Percentiles rank a stretch among this genome's conserved stretches.
Conservation (phyloP, 1,139 yeast species). For the Sugiyamaella novakii region DNA sequence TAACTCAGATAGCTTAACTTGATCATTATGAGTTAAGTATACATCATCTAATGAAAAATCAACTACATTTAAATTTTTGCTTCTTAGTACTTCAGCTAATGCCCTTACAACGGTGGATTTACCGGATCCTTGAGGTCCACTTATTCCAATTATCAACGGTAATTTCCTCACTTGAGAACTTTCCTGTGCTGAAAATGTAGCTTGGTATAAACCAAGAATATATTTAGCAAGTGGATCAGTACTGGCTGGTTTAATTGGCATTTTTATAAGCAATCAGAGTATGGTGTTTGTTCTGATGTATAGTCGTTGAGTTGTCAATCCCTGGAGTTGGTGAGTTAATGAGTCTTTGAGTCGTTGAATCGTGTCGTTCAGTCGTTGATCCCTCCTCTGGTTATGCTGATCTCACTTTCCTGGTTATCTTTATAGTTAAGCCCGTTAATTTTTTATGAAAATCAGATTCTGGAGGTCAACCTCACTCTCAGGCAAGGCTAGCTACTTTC, state of each 20-base stretch:
- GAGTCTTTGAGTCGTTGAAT: too few relatives aligned
- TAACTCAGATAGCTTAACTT: conserved; percentile 47
- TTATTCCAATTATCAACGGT: conserved; percentile 67
- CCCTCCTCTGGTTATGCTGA: too few relatives aligned
- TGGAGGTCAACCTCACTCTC: conserved; percentile 33
- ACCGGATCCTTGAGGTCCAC: conserved; percentile 95
- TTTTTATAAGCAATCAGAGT: not conserved
- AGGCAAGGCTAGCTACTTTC: conserved; percentile 39
- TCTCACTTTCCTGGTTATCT: not conserved
- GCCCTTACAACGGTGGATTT: conserved; percentile 67
- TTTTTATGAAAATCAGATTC: conserved; percentile 27
- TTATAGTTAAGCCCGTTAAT: conserved; percentile 12
- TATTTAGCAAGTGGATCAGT: conserved; percentile 22
- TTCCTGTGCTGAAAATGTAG: conserved; percentile 1
- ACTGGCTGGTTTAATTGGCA: conserved; percentile 15
- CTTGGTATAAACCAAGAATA: conserved; percentile 10
- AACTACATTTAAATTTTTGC: conserved; percentile 51
- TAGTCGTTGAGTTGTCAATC: not conserved
- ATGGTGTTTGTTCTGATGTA: not conserved
- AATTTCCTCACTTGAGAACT: conserved; percentile 11
- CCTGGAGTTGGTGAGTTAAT: too few relatives aligned
- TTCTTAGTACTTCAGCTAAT: conserved; percentile 46
- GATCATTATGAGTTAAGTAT: conserved; percentile 68
- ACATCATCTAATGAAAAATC: conserved; percentile 85
- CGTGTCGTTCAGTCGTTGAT: too few relatives aligned